These are phyloP conservation scores for Coniochaeta ligniaria DNA, from an alignment of 2,329 filamentous ascomycete species.

Conservation along the genomic window DNA sequence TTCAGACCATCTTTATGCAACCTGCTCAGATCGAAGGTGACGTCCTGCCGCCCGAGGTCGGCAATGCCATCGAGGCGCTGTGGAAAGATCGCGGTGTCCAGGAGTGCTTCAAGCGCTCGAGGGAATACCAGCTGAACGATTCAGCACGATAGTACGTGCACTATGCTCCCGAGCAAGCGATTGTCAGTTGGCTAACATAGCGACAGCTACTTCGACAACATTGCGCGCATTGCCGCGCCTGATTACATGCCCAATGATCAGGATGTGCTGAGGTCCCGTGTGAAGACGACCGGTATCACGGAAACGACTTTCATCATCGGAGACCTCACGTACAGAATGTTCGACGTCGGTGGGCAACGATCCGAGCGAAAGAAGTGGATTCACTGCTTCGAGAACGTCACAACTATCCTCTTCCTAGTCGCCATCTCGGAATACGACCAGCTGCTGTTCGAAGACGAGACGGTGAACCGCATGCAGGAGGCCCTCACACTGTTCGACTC, in stretches of 20 bases:
- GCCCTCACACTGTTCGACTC: conserved; percentile 81
- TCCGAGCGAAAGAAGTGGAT: conserved; percentile 99
- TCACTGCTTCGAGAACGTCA: conserved; percentile 97
- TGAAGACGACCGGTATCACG: conserved; percentile 96
- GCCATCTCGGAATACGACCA: conserved; percentile 98
- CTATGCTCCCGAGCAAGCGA: neutral
- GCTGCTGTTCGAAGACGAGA: conserved; percentile 92
- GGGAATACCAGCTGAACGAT: conserved; percentile 95
- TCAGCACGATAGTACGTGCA: conserved; percentile 81
- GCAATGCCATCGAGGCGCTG: conserved; percentile 82
- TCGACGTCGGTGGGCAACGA: conserved; percentile 91
- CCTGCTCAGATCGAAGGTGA: conserved; percentile 95
- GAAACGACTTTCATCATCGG: conserved; percentile 95
- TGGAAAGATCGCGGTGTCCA: conserved; percentile 93
- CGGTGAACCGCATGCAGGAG: conserved; percentile 91
- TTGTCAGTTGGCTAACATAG: conserved; percentile 22
- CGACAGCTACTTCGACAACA: conserved; percentile 86
- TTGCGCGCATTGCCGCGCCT: conserved; percentile 80
- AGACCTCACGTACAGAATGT: conserved; percentile 93
- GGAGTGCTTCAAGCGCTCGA: conserved; percentile 89
- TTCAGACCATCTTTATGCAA: conserved; percentile 98
- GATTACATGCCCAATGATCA: conserved; percentile 95
- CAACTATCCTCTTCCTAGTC: conserved; percentile 91
- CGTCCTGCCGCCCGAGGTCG: conserved; percentile 87
- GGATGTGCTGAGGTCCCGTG: conserved; percentile 89